Base-by-base conservation (phyloP, 306 rosid genomes). In the Malus asiatica region DNA sequence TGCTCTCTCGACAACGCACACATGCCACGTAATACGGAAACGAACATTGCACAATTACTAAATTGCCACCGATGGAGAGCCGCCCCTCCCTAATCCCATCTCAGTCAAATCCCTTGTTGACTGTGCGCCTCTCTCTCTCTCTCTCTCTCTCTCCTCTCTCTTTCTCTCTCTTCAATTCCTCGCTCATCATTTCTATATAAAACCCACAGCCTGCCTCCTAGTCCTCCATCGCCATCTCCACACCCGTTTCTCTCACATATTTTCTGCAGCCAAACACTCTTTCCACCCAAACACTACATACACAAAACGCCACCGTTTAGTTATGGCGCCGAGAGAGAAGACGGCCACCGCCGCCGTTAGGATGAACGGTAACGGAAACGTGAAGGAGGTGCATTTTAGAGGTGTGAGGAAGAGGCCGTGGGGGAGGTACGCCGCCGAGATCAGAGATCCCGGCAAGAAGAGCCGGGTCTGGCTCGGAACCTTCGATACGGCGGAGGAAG, bases 391-490 rank as follows among this genome's bases (percentile, higher is more conserved):
- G 85, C 99, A 95, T 90, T 95, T 86, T 67, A 74, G 99, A 18
- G 99, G 99, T 2, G 99, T 95, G 35, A 84, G 99, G 74, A 95
- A 95, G 97, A 82, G 99, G 52, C 99, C 99, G 0, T 95, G 99
- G 99, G 99, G 99, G 4, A 87, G 97, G 71, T 95, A 92, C 70
- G 99, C 99, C 11, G 99, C 99, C 4, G 99, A 95, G 89, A 95
- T 95, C 44, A 83, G 99, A 65, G 99, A 95, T 85, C 99, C 99
- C 0, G 84, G 90, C 33, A 92, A 95, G 86, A 95, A 95, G 76
- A 95, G 97, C 93, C 99, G 99, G 1, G 99, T 95, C 11, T 95
- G 99, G 99, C 97, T 95, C 52, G 99, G 99, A 0, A 95, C 99
- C 9, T 95, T 92, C 35, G 99, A 95, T 57, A 92, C 99, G 33